These are phyloP conservation scores for Pseudocercospora musae DNA, from an alignment of 2,329 filamentous ascomycete species.

Conservation along the genomic window DNA sequence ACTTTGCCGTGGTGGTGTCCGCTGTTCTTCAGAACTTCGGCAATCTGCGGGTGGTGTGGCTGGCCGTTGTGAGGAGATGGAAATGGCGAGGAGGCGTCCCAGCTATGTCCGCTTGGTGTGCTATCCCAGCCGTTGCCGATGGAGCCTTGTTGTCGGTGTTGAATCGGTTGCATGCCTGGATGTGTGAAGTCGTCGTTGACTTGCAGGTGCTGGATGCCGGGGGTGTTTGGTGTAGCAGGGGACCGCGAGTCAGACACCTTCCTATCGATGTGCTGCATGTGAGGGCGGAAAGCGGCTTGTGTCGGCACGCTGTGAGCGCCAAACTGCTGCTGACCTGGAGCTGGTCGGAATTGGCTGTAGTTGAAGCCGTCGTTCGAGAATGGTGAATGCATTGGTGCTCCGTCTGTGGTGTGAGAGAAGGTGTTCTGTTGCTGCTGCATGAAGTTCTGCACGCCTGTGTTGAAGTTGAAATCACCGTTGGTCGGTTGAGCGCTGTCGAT, in stretches of 20 bases:
- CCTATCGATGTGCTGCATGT: constrained; percentile 53
- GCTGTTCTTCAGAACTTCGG: constrained; percentile 83
- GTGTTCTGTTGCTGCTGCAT: constrained; percentile 52
- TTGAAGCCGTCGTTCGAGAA: constrained; percentile 70
- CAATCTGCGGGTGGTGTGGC: constrained; percentile 68
- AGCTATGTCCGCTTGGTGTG: constrained; percentile 73
- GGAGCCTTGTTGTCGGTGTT: constrained; percentile 46
- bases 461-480: constrained; percentile 39
- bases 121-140: constrained; percentile 82
- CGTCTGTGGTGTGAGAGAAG: constrained; percentile 89
- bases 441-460: constrained; percentile 49
- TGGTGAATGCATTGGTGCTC: constrained; percentile 86
- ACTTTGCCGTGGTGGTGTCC: constrained; percentile 53
- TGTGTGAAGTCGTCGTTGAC: constrained; percentile 56
- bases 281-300: constrained; percentile 29
- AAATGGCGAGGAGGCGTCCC: constrained; percentile 79
- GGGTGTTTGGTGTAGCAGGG: constrained; percentile 85
- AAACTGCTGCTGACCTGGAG: constrained; percentile 51
- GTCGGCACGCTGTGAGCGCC: constrained; percentile 34
- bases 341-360: constrained; percentile 70
- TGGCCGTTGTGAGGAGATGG: constrained; percentile 72
- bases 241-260: constrained; percentile 66
- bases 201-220: constrained; percentile 68
- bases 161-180: constrained; percentile 42
- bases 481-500: constrained; percentile 35